Base-by-base conservation (phyloP, 306 rosid species). In the Phaseolus lunatus region DNA sequence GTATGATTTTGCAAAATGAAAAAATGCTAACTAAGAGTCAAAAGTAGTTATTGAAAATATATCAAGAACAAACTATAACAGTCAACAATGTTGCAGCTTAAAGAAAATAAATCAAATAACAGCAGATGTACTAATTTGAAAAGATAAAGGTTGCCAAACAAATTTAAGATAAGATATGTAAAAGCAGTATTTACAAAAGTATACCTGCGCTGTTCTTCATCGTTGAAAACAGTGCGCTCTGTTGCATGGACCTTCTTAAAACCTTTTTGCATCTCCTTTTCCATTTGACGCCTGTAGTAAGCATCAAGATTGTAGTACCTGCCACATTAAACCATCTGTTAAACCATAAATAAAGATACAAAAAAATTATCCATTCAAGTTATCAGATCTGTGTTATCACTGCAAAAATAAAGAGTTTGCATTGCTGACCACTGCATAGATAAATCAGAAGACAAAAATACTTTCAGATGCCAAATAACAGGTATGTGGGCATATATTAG, bases 261-360 rank as follows among this genome's bases (percentile, higher is more conserved):
- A 76, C 99, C 99, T 67, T 75, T 87, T 53, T 89, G 70, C 78
- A 76, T 78, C 39, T 86, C 94, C 26, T 89, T 95, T 82, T 90
- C 96, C 81, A 92, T 83, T 83, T 92, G 84, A 71, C 2, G 86
- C 75, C 84, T 83, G 85, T 88, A 81, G 85, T 92, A 87, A 62
- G 92, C 92, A 82, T 95, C 97, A 68, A 95, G 97, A 75, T 83
- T 86, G 75, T 95, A 95, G 83, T 92, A 95, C 96, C 99, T 92
- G 90, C 81, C 80, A 78, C 45, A 59, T 12, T 50, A 18, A 67
- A 74, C 24, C 75, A 67, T 39, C 58, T 47, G 66, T 70, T 75
- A 81, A 81, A 56, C 72, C 49, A 48, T 49, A 31, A 24, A 48
- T 49, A 31, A 24, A 23, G 47, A 26, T 52, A 66, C 16, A 68